Conservation (phyloP, 2,329 filamentous ascomycete genomes). For the Hypomyces rosellus region DNA sequence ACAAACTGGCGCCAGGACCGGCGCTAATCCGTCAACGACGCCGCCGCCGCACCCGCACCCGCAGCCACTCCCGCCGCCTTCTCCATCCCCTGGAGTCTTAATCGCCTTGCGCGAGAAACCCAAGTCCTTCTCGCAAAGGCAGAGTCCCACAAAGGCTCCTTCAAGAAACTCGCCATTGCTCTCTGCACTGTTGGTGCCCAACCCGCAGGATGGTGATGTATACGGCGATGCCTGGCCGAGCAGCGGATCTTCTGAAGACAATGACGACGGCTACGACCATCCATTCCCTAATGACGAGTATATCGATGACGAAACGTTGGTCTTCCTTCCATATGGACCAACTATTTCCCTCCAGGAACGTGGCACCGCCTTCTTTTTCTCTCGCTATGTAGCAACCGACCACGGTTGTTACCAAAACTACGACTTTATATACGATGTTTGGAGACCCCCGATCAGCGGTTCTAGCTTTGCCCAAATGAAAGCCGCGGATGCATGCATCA, state of each 20-base stretch:
- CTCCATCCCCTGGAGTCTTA: not conserved
- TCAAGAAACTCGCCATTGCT: not conserved
- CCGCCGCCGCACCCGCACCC: not conserved
- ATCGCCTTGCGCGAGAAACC: not conserved
- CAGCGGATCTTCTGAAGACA: constrained; percentile 5
- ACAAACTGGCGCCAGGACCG: constrained; percentile 7
- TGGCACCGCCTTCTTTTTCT: constrained; percentile 45
- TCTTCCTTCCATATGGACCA: constrained; percentile 13
- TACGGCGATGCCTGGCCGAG: constrained; percentile 1
- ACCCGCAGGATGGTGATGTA: not conserved
- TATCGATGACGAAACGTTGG: constrained; percentile 3
- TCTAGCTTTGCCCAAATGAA: constrained; percentile 25
- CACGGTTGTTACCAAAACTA: constrained; percentile 44
- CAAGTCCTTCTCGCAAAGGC: not conserved
- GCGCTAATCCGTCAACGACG: not conserved
- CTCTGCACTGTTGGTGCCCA: not conserved
- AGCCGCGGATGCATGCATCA: constrained; percentile 27
- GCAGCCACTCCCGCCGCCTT: constrained; percentile 1
- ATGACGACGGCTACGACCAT: constrained; percentile 1
- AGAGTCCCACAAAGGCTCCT: not conserved
- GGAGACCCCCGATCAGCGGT: constrained; percentile 37
- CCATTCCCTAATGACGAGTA: constrained; percentile 1
- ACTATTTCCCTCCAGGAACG: constrained; percentile 33
- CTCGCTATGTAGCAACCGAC: constrained; percentile 42
- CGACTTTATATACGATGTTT: constrained; percentile 47